phyloP scores from a whole-genome alignment of 345 rosid genomes.

The Eutrema heterophyllum region DNA sequence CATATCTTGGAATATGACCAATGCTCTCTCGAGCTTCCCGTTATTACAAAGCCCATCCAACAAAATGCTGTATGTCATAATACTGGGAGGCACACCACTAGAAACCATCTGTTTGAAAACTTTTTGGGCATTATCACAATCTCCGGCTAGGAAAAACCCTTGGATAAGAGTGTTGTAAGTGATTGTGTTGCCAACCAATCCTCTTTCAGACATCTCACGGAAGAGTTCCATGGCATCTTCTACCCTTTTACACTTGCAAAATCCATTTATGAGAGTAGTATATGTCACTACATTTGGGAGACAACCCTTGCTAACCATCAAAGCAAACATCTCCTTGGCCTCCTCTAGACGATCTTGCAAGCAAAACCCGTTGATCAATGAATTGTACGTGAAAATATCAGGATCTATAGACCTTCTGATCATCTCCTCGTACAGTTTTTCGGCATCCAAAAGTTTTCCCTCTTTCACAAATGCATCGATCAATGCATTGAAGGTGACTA shows the following conservation, averaged over 20 bases:
- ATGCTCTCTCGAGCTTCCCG: neutral
- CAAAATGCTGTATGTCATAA: neutral
- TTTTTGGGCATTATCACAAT: neutral
- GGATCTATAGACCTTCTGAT: neutral
- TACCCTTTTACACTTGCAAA: neutral
- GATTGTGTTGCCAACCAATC: neutral
- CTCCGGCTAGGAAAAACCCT: neutral
- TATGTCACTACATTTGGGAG: neutral
- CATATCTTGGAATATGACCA: neutral
- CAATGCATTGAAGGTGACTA: no score
- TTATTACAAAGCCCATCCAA: neutral
- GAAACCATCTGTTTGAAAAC: neutral
- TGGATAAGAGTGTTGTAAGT: neutral
- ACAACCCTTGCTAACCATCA: neutral
- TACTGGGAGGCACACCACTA: neutral
- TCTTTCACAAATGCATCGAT: no score
- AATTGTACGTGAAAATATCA: fast-evolving
- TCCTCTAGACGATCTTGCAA: neutral
- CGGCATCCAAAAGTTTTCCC: no score
- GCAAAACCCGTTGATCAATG: neutral
- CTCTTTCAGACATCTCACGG: neutral
- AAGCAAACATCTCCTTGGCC: neutral
- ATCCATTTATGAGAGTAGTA: neutral
- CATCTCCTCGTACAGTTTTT: neutral
- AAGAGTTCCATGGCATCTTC: neutral